These are phyloP conservation scores for Phytophthora rubi DNA, from an alignment of 352 stramenopile species.

Conservation along the genomic window DNA sequence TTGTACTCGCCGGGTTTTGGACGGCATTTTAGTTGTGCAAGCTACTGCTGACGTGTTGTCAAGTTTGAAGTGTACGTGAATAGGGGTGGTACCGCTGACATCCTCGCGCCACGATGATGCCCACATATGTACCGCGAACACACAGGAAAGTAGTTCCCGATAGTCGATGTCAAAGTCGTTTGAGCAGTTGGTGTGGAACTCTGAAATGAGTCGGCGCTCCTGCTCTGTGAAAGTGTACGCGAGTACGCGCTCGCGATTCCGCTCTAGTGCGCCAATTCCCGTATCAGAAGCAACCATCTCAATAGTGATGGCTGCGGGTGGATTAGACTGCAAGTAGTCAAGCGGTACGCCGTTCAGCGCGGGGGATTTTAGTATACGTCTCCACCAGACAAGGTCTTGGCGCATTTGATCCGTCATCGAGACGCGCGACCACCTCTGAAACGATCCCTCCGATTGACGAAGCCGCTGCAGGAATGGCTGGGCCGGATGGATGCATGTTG, in stretches of 20 bases:
- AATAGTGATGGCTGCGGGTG: too few species aligned
- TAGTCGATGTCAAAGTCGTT: background rate
- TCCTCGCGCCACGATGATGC: background rate
- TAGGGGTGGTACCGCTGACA: background rate
- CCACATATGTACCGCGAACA: background rate
- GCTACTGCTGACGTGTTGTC: too few species aligned
- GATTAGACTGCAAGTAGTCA: too few species aligned
- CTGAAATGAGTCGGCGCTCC: background rate
- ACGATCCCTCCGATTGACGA: too few species aligned
- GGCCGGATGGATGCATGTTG: background rate
- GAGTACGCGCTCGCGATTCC: background rate
- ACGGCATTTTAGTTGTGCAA: background rate
- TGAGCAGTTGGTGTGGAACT: background rate
- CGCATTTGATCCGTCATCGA: too few species aligned
- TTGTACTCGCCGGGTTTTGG: background rate
- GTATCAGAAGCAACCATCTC: background rate
- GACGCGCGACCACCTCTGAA: too few species aligned
- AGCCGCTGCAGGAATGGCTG: background rate
- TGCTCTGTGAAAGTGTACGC: background rate
- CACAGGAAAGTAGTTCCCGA: background rate
- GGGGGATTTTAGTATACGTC: too few species aligned
- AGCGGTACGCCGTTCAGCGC: too few species aligned
- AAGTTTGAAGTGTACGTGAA: background rate
- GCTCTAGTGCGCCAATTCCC: background rate
- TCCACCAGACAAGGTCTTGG: too few species aligned